phyloP scores from a whole-genome alignment of 495 filamentous ascomycete species.

The Lasiosphaeris hirsuta region DNA sequence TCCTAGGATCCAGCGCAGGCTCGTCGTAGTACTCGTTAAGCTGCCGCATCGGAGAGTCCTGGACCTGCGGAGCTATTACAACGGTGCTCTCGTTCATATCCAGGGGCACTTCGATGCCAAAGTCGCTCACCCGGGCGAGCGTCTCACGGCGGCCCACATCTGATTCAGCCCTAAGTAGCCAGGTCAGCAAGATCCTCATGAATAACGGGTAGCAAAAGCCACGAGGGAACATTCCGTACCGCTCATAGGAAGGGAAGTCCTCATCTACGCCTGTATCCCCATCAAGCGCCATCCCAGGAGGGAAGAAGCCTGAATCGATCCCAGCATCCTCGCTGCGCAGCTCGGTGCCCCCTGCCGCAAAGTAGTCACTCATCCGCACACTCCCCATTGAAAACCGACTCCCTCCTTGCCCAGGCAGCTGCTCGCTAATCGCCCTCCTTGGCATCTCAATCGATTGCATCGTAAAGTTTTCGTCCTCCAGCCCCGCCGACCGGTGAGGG shows the following conservation, averaged over 20 bases:
- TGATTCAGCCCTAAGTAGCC: constrained; percentile 31
- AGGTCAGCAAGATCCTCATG: constrained; percentile 20
- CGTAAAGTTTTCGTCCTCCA: constrained; percentile 69
- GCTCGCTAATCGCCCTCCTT: constrained; percentile 56
- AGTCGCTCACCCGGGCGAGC: constrained; percentile 39
- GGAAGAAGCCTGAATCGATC: constrained; percentile 47
- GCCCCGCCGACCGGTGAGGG: constrained; percentile 59
- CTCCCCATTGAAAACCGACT: constrained; percentile 32
- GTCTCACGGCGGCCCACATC: constrained; percentile 34
- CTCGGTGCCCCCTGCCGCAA: neutral
- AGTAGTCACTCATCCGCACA: constrained; percentile 65
- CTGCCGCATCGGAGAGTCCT: constrained; percentile 20
- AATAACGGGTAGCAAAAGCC: constrained; percentile 21
- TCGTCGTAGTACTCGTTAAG: constrained; percentile 7
- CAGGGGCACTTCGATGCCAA: constrained; percentile 43
- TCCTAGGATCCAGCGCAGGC: constrained; percentile 20
- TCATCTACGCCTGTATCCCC: constrained; percentile 19
- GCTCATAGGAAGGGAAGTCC: constrained; percentile 22
- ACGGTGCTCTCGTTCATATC: constrained; percentile 46
- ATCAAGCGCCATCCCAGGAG: constrained; percentile 30
- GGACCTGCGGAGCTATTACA: constrained; percentile 32
- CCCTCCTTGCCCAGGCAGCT: constrained; percentile 28
- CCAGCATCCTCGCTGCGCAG: constrained; percentile 43
- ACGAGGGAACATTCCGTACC: constrained; percentile 8
- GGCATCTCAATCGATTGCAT: constrained; percentile 67